Evolutionary conservation across 768 basidiomycete species (phyloP), one percentile per base, ranked within the genome.

Genomic region (Symmetrospora coprosmae): DNA sequence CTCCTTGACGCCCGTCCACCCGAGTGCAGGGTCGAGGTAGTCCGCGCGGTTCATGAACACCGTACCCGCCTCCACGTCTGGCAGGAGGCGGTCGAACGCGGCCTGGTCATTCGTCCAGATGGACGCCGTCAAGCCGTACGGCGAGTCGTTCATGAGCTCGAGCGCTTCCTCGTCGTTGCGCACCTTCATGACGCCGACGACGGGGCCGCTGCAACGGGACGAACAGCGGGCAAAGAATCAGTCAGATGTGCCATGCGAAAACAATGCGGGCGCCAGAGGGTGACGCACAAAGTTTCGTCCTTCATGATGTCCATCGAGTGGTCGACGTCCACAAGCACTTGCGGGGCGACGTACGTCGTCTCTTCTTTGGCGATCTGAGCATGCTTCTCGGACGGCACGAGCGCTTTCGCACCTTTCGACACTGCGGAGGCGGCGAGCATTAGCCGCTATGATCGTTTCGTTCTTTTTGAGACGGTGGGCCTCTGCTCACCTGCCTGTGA

Each of bases 1-100:
- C 67, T 94, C 75, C 76, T 96, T 97, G 46, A 87, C 84, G 1
- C 92, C 94, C 2, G 84, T 86, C 94, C 94, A 99, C 0, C 86
- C 79, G 1, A 97, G 75, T 4, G 90, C 88, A 1, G 94, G 92
- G 69, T 99, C 94, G 23, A 94, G 77, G 68, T 77, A 83, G 72
- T 99, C 60, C 59, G 66, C 84, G 79, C 88, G 77, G 73, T 99
- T 99, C 69, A 92, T 72, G 73, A 87, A 97, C 5, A 97, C 89
- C 0, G 91, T 99, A 2, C 94, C 94, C 0, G 85, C 82, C 60
- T 91, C 82, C 31, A 97, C 72, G 64, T 80, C 78, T 49, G 85
- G 82, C 6, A 78, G 80, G 25, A 92, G 74, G 46, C 71, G 72
- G 59, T 83, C 67, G 74, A 96, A 94, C 0, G 79, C 82, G 2